Evolutionary conservation across 805 yeast genomes (phyloP), one percentile per base, ranked within the genome.

Genomic region (Nakazawaea anatomiae): DNA sequence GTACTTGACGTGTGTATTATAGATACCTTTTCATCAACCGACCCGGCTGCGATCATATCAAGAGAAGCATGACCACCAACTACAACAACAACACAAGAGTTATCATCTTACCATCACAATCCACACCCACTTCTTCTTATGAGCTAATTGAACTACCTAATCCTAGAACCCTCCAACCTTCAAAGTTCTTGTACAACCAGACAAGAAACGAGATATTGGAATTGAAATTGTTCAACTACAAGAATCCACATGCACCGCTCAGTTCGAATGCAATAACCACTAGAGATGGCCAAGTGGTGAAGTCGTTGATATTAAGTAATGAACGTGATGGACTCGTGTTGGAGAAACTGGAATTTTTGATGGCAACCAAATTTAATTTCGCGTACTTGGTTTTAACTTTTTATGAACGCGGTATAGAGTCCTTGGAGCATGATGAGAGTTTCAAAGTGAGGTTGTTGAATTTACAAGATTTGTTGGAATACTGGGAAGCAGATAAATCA

Each of bases 381-480:
- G 61, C 62, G 0, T 80, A 71, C 59, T 56, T 70, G 4, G 54
- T 80, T 44, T 61, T 78, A 10, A 55, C 67, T 2, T 63, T 65
- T 42, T 69, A 77, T 55, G 57, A 61, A 28, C 48, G 55, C 4
- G 50, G 58, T 32, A 49, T 65, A 2, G 60, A 61, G 25, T 58
- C 58, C 28, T 66, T 68, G n/a, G 45, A 40, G 3, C 39, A 42
- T 5, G 52, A 54, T 44, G 48, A 39, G 6, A 42, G 29, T 41
- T 46, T 47, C 38, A 39, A 55, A 42, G n/a, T 59, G 43, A 57
- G 77, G 42, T 62, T 66, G 55, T 52, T 71, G 52, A 61, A 75
- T 0, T 56, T 68, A 12, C 80, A 79, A 27, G 83, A 79, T 58
- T 55, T 79, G 4, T 58, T 65, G 6, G 81, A 76, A 55, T 54